Evolutionary conservation across 2,329 filamentous ascomycete genomes (phyloP).

Genomic region (Sclerotinia glacialis): DNA sequence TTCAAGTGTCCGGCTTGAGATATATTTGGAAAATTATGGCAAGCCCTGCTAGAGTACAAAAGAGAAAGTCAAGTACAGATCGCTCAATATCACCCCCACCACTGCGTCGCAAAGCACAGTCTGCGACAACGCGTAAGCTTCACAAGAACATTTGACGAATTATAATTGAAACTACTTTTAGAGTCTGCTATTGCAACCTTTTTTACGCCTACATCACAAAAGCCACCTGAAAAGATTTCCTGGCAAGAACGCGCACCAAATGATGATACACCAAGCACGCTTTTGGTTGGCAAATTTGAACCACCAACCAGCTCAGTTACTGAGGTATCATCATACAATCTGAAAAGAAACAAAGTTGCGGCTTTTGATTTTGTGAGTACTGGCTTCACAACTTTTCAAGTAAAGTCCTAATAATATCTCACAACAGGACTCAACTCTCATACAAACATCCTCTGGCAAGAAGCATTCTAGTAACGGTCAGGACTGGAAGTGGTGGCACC

Average conservation of each 20-base stretch:
- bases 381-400: neutral
- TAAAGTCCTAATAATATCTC: neutral
- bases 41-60: constrained; percentile 26
- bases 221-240: constrained; percentile 68
- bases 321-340: constrained; percentile 13
- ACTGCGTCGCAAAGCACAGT: constrained; percentile 39
- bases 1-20: neutral
- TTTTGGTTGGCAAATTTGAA: constrained; percentile 73
- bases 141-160: neutral
- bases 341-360: constrained; percentile 58
- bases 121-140: constrained; percentile 39
- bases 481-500: constrained; percentile 96
- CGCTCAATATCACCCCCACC: constrained; percentile 38
- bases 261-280: constrained; percentile 50
- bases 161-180: constrained; percentile 40
- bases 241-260: constrained; percentile 66
- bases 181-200: constrained; percentile 74
- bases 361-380: constrained; percentile 63
- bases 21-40: constrained; percentile 28
- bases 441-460: constrained; percentile 76
- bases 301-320: constrained; percentile 42
- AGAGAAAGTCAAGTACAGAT: constrained; percentile 34
- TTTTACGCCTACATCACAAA: constrained; percentile 84
- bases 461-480: constrained; percentile 65
- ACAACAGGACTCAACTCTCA: constrained; percentile 78